Evolutionary conservation across 2,329 filamentous ascomycete genomes (phyloP).

Genomic region (Stagonosporopsis vannaccii): DNA sequence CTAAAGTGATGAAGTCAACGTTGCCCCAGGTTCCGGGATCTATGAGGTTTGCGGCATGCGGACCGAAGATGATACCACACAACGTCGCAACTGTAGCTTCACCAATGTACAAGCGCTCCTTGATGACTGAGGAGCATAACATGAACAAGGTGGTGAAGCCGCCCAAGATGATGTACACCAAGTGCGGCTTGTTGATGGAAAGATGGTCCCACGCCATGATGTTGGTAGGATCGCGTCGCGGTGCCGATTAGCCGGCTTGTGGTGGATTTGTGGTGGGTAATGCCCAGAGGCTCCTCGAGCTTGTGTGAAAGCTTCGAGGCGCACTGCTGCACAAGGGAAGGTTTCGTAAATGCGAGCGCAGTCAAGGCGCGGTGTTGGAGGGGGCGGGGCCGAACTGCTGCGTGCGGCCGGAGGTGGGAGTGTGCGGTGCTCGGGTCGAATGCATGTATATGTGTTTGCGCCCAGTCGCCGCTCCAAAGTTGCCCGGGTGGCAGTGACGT

Average conservation of each 20-base stretch:
- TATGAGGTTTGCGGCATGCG: constrained; percentile 82
- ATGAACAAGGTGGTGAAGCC: constrained; percentile 98
- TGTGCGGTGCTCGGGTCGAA: constrained; percentile 33
- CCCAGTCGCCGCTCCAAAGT: constrained; percentile 58
- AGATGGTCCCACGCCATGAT: constrained; percentile 81
- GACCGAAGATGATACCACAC: constrained; percentile 87
- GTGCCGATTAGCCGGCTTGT: constrained; percentile 20
- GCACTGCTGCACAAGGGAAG: neutral
- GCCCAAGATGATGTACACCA: constrained; percentile 98
- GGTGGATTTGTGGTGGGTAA: constrained; percentile 8
- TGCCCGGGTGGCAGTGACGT: constrained; percentile 31
- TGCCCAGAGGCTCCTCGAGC: constrained; percentile 20
- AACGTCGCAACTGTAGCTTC: constrained; percentile 94
- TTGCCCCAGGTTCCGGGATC: constrained; percentile 79
- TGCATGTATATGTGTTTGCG: constrained; percentile 58
- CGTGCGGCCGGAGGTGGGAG: constrained; percentile 30
- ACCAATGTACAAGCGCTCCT: constrained; percentile 97
- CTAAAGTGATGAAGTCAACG: constrained; percentile 83
- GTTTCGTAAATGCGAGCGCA: neutral
- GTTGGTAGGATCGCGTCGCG: constrained; percentile 13
- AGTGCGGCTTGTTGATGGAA: constrained; percentile 88
- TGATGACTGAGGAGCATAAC: constrained; percentile 97
- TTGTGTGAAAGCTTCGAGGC: constrained; percentile 21
- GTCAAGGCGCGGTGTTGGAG: constrained; percentile 11
- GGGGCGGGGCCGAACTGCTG: constrained; percentile 24